Base-by-base conservation (phyloP, 2,329 filamentous ascomycete species). In the Hypoxylon sp. region DNA sequence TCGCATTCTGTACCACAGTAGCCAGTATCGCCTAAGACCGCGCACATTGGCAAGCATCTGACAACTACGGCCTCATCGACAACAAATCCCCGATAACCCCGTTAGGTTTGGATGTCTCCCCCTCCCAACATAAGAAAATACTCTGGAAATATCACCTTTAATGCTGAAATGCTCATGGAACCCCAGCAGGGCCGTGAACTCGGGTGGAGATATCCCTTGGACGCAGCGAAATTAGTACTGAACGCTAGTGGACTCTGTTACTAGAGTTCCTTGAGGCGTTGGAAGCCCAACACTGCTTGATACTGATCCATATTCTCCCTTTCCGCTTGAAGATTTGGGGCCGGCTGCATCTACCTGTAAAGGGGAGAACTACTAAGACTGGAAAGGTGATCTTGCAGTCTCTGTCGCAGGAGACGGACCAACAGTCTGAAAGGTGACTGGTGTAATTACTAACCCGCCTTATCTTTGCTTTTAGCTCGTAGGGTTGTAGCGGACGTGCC, bases 401-500 rank as follows among this genome's bases (percentile, higher is more conserved):
- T 5, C n/a, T 43, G 14, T 12, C 39, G 19, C 19, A 16, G 14
- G 14, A 16, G 14, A 41, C 2, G 4, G 43, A n/a, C 43, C 21
- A 27, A 9, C 25, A 16, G 9, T 47, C n/a, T 47, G 25, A 29
- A 29, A n/a, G 7, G 6, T 46, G 11, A 46, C 43, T 27, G 43
- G 37, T 14, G 37, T 21, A 41, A 41, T 21, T n/a, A 43, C 3
- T 8, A 16, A 45, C 16, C 37, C 41, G n/a, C 19, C 12, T 39
- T 54, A 16, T 14, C 12, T 39, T 25, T 37, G 5, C 21, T 54
- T 43, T 19, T 19, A 16, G 14, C 37, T 21, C 6, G n/a, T 43
- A 32, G 19, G 43, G 48, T 21, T 61, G 30, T 30, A 61, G 30
- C 27, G 59, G 52, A 45, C 29, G 53, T 45, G 37, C 30, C n/a